A percentile compares a stretch with the other conserved stretches of the same genome.
These are phyloP conservation scores for Trichoderma orchidacearum DNA, from an alignment of 495 filamentous ascomycete species.

Conservation along the genomic window DNA sequence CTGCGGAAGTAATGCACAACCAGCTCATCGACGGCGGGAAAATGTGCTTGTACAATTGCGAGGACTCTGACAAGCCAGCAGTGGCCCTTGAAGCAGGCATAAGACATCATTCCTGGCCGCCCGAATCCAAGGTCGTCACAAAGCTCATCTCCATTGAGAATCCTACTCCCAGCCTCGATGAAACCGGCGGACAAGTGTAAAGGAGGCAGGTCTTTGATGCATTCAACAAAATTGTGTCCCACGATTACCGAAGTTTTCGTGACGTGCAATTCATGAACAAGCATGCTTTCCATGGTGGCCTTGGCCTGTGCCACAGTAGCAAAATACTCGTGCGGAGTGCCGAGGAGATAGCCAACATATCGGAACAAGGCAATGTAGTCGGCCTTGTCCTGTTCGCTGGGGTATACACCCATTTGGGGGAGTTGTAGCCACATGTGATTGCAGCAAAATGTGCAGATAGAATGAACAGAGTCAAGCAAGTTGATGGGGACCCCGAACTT, in stretches of 20 bases:
- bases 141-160: constrained; percentile 29
- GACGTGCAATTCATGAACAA: constrained; percentile 46
- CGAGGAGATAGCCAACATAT: constrained; percentile 50
- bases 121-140: constrained; percentile 37
- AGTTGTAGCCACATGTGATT: constrained; percentile 51
- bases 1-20: not conserved
- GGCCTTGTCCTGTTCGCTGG: constrained; percentile 41
- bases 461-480: constrained; percentile 51
- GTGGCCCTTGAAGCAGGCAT: constrained; percentile 25
- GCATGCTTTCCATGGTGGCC: constrained; percentile 45
- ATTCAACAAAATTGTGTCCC: constrained; percentile 52
- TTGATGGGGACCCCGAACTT: constrained; percentile 50
- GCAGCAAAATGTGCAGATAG: constrained; percentile 49
- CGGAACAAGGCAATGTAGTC: constrained; percentile 62
- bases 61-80: constrained; percentile 30
- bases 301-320: constrained; percentile 34
- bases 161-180: constrained; percentile 31
- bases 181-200: constrained; percentile 42
- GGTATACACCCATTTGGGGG: constrained; percentile 50
- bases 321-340: constrained; percentile 45
- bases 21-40: constrained; percentile 8
- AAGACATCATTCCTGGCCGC: constrained; percentile 15
- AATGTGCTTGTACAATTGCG: constrained; percentile 19
- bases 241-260: constrained; percentile 42
- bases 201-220: constrained; percentile 45